Base-by-base conservation (phyloP, 176 grass and related monocot genomes). In the Avena eriantha region DNA sequence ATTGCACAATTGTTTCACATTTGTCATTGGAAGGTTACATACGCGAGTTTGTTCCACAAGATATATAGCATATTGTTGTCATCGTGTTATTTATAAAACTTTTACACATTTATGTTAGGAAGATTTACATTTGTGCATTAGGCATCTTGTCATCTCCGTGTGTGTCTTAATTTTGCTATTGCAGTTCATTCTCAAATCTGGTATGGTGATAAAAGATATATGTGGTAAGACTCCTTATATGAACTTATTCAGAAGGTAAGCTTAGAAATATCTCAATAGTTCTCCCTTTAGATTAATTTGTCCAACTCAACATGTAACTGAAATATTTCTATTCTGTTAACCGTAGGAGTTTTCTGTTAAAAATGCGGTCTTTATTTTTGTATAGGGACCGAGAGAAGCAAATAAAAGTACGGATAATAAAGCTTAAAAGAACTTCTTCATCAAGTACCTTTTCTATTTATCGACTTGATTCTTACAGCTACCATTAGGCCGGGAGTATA, bases 341-440 rank as follows among this genome's bases (percentile, higher is more conserved):
- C 13, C 13, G 13, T 15, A 58, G 7, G 19, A 66, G 51, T 77
- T 56, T 48, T 15, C 58, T 29, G 46, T 75, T 45, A 58, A 58
- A 15, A 31, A 77, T 16, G 7, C 36, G 16, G 1, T 87, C 2
- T 43, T 87, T 87, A 56, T 48, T 76, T 10, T 19, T 85, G 86
- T 87, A 76, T 48, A 98, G 93, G 96, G 93, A 77, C 69, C 94
- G 75, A 98, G 96, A 84, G 93, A 98, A 87, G 93, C 92, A 54
- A 98, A 95, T 90, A 95, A 96, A 84, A 89, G 88, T 12, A 91
- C 88, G 29, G 93, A 95, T 82, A 78, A 65, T 89, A 83, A 76
- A 39, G 86, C 80, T 82, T 94, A 43, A 94, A 79, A 61, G 89
- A 91, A 87, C 93, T 98, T 86, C 92, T 98, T 78, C 91, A 55